Evolutionary conservation across 1,284 basidiomycete species (phyloP), one percentile per base, ranked within the genome.

Genomic region (Phellopilus nigrolimitatus): DNA sequence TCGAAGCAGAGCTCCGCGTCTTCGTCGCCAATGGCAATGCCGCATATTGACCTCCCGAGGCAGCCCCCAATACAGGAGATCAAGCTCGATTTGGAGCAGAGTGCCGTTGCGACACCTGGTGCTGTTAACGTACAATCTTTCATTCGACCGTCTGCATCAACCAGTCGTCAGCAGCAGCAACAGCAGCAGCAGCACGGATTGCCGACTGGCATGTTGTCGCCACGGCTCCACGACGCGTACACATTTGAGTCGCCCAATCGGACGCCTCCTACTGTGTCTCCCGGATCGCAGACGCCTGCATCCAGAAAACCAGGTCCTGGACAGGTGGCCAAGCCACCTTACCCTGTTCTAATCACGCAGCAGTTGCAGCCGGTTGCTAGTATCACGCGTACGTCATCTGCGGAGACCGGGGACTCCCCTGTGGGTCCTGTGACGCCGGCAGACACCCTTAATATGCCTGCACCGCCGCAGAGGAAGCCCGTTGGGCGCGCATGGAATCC

Each of bases 401-500:
- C 54, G 39, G 49, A 51, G 17, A 55, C 54, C 17, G 46, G 40
- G 17, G 54, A 56, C 36, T 57, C 56, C n/a, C 47, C 51, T 12
- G 12, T 51, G 10, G 53, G 47, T n/a, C 57, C 54, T 27, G 21
- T 40, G 3, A 55, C 50, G 3, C 50, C 49, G 33, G 47, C 37
- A 9, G 51, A 59, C 44, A 62, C 61, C 9, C 61, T 61, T 2
- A n/a, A n/a, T n/a, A n/a, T n/a, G n/a, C 61, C 61, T 15, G 34
- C 60, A n/a, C 36, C 58, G 33, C 61, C 60, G 0, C 42, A 53
- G 9, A 61, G 62, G 21, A 66, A 62, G 45, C 56, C 61, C 13
- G 66, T 67, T 12, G 76, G 73, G 3, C 75, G 87, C 8, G 82
- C 84, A 3, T 91, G 83, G 79, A 85, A 91, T 61, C 86, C 88